Evolutionary conservation across 352 stramenopile genomes (phyloP), one percentile per base, ranked within the genome.

Genomic region (Pythium vanterpoolii): DNA sequence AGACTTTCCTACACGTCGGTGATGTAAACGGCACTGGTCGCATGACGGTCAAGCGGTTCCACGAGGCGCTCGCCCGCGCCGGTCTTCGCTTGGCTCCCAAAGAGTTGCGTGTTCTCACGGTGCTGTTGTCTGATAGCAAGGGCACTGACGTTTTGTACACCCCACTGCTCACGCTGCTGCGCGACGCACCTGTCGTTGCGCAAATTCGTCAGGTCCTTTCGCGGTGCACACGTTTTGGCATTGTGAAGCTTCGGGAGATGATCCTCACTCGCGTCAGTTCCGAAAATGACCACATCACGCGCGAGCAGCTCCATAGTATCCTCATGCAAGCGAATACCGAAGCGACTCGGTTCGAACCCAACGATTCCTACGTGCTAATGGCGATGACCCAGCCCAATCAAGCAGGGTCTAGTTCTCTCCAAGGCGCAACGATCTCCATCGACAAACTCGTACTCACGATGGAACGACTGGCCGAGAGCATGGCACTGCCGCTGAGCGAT

Each of bases 71-170:
- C 9, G 30, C 59, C 23, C 68, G 74, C 28, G 54, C 83, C 38
- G 68, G 64, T 2, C 51, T 80, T 11, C 69, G 72, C 10, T 47
- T 87, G 1, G 36, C 62, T 4, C 1, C 62, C 1, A 83, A 76
- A 28, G 73, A 86, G 26, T 30, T 80, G 9, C 75, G 74, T 24
- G 50, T 86, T 2, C 43, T 86, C 10, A 66, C 77, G n/a, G 56
- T 79, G 28, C 66, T 87, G 49, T 74, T 86, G 9, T 45, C 50
- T 1, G 77, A 86, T 44, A 51, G 40, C 21, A 83, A 75, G 33
- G 79, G 77, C 4, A 64, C 68, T 24, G 68, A 83, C 18, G 60
- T 87, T 31, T 53, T 89, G 6, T 87, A 86, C 40, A 59, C 74
- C 8, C 61, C 72, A 1, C 66, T 89, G n/a, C 43, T 89, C 16